These are phyloP conservation scores for Colletotrichum sp. DNA, from an alignment of 2,329 filamentous ascomycete species.

Conservation along the genomic window DNA sequence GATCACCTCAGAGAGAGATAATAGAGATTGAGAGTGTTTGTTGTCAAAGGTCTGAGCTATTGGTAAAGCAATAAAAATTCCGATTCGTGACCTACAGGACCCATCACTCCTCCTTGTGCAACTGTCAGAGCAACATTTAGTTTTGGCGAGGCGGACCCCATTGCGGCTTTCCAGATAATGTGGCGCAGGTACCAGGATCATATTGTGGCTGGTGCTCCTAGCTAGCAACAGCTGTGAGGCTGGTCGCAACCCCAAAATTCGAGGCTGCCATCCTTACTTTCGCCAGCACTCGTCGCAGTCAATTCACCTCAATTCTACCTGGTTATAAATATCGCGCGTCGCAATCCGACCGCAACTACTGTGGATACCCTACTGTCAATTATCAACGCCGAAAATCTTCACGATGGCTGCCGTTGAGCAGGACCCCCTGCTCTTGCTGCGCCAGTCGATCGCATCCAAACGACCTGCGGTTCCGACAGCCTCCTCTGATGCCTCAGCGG, in stretches of 20 bases:
- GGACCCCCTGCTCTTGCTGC: conserved; percentile 84
- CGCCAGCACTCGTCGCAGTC: background rate
- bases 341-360: background rate
- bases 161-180: background rate
- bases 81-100: background rate
- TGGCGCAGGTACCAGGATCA: background rate
- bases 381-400: background rate
- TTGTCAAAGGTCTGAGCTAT: background rate
- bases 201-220: background rate
- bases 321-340: background rate
- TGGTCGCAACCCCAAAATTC: conserved; percentile 10
- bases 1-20: conserved; percentile 11
- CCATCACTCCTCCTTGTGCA: background rate
- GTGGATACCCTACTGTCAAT: background rate
- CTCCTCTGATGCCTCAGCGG: conserved; percentile 66
- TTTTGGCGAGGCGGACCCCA: background rate
- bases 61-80: background rate
- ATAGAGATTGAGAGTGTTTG: background rate
- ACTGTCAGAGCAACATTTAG: background rate
- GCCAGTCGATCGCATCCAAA: conserved; percentile 78
- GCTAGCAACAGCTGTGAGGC: background rate
- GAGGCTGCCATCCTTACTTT: background rate
- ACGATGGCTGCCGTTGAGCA: conserved; percentile 66
- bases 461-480: conserved; percentile 76
- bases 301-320: background rate